phyloP scores from a whole-genome alignment of 371 early-diverging fungal species.

The Sporodiniella umbellata region DNA sequence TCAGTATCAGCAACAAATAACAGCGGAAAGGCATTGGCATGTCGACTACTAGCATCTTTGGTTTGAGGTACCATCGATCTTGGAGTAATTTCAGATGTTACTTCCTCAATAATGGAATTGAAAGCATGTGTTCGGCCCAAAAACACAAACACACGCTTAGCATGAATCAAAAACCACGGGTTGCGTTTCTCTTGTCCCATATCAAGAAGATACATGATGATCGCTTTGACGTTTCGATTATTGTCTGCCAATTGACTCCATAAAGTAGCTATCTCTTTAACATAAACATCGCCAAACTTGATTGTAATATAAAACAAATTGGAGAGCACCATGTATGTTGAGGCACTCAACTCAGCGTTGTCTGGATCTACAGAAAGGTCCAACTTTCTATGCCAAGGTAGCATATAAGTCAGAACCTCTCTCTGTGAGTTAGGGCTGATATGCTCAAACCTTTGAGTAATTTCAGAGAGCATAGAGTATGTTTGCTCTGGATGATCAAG shows the following conservation, averaged over 20 bases:
- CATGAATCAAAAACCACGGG: conserved; percentile 73
- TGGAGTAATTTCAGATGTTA: conserved; percentile 72
- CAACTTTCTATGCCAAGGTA: conserved; percentile 87
- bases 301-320: conserved; percentile 86
- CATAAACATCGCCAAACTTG: conserved; percentile 74
- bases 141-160: conserved; percentile 80
- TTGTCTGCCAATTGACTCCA: conserved; percentile 82
- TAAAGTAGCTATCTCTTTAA: conserved; percentile 73
- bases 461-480: conserved; percentile 73
- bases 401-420: conserved; percentile 70
- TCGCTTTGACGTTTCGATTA: conserved; percentile 62
- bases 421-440: conserved; percentile 61
- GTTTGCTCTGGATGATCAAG: conserved; percentile 67
- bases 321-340: conserved; percentile 69
- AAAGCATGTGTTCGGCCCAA: conserved; percentile 71
- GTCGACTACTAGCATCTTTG: conserved; percentile 46
- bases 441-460: conserved; percentile 72
- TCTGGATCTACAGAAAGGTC: conserved; percentile 53
- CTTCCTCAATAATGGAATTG: conserved; percentile 55
- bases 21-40: conserved; percentile 36
- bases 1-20: conserved; percentile 68
- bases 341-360: conserved; percentile 48
- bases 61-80: conserved; percentile 71
- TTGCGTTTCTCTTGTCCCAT: conserved; percentile 75
- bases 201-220: conserved; percentile 72